Percentiles rank a stretch among this genome's conserved stretches.
phyloP scores from a whole-genome alignment of 371 early-diverging fungal genomes.

The Rhizopus arrhizus region DNA sequence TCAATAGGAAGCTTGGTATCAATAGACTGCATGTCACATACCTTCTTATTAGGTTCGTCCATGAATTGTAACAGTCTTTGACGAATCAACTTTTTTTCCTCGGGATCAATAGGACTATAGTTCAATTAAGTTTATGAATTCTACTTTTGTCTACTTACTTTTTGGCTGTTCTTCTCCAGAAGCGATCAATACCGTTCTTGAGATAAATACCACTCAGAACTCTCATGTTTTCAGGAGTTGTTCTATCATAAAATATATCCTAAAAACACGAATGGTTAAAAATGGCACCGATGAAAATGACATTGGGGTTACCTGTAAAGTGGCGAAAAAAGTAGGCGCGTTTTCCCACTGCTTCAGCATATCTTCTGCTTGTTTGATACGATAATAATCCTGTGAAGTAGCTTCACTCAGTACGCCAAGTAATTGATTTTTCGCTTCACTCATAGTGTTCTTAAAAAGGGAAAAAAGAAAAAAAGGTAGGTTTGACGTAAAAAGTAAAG shows the following conservation, averaged over 20 bases:
- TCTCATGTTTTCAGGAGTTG: slow-evolving; percentile 67
- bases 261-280: slow-evolving; percentile 18
- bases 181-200: slow-evolving; percentile 88
- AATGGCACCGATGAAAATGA: too few species aligned
- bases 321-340: slow-evolving; percentile 70
- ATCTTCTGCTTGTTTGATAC: slow-evolving; percentile 71
- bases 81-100: slow-evolving; percentile 73
- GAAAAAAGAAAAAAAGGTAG: neutral
- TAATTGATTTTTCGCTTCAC: slow-evolving; percentile 59
- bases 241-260: slow-evolving; percentile 78
- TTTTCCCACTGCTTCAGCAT: slow-evolving; percentile 78
- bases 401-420: slow-evolving; percentile 62
- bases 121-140: neutral
- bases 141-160: slow-evolving; percentile 43
- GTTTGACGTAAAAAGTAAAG: neutral
- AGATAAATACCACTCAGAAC: slow-evolving; percentile 79
- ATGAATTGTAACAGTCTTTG: slow-evolving; percentile 58
- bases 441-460: slow-evolving; percentile 35
- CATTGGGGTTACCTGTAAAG: slow-evolving; percentile 61
- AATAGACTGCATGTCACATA: slow-evolving; percentile 19
- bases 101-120: slow-evolving; percentile 62
- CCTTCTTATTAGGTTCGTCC: slow-evolving; percentile 70
- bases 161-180: slow-evolving; percentile 83
- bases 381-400: slow-evolving; percentile 68
- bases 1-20: neutral